Conservation (phyloP, 2,329 filamentous ascomycete genomes). For the Curvularia eragrostidis region DNA sequence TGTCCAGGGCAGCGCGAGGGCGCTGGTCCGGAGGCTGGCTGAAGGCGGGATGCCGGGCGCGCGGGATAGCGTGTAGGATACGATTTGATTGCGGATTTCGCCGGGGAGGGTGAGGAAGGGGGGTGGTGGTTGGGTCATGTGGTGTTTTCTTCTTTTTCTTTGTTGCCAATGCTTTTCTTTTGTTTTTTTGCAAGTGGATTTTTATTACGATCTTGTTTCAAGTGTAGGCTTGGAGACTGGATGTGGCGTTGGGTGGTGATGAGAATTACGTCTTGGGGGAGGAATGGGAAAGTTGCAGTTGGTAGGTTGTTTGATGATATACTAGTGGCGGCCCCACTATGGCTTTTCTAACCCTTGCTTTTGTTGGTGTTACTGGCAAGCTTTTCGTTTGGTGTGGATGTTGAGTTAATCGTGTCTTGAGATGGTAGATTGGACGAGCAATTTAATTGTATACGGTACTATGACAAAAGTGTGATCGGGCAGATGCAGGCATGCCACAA, state of each 20-base stretch:
- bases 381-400: too few species aligned
- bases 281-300: neutral
- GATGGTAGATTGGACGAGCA: too few species aligned
- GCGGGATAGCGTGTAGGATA: conserved; percentile 20
- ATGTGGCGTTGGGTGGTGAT: neutral
- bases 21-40: conserved; percentile 14
- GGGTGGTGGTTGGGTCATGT: neutral
- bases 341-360: neutral
- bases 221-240: neutral
- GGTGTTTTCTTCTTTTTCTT: neutral
- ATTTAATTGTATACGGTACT: too few species aligned
- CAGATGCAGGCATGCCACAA: too few species aligned
- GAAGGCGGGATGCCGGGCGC: conserved; percentile 15
- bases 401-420: too few species aligned
- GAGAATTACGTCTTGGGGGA: neutral
- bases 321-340: neutral
- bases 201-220: too few species aligned
- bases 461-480: too few species aligned
- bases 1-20: conserved; percentile 24
- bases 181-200: too few species aligned
- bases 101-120: conserved; percentile 23
- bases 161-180: neutral
- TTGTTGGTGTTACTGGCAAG: neutral
- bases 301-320: neutral
- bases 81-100: conserved; percentile 28